Percentiles rank a stretch among this genome's conserved stretches.
phyloP scores from a whole-genome alignment of 345 rosid genomes.

The Eucalyptus albens region DNA sequence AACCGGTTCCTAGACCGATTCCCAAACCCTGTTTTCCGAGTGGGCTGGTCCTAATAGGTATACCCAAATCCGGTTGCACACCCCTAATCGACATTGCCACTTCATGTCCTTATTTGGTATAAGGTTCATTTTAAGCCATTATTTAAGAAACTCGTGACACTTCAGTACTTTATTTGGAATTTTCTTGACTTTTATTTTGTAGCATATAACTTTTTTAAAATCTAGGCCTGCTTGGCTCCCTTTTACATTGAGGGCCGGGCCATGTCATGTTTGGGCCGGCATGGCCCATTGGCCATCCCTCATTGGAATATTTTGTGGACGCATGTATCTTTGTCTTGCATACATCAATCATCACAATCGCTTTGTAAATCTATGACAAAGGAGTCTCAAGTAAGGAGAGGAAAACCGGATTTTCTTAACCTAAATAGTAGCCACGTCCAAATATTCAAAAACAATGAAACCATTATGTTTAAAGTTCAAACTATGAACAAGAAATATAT shows the following conservation, averaged over 20 bases:
- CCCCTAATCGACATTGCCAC: not conserved
- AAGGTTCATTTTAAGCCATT: fast-evolving
- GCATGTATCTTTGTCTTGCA: not conserved
- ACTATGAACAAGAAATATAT: not conserved
- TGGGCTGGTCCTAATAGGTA: too few relatives aligned
- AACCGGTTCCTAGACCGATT: too few relatives aligned
- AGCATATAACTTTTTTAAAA: not conserved
- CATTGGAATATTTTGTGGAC: not conserved
- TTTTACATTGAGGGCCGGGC: not conserved
- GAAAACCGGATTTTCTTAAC: not conserved
- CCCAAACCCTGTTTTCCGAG: too few relatives aligned
- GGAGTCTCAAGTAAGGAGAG: not conserved
- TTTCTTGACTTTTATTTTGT: fast-evolving
- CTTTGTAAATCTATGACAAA: not conserved
- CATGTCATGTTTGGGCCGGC: not conserved
- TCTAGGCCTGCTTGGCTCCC: not conserved
- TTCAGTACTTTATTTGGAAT: too few relatives aligned
- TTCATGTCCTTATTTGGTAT: not conserved
- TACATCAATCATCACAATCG: not conserved
- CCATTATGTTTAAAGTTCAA: not conserved
- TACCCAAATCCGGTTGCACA: too few relatives aligned
- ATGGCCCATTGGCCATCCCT: not conserved
- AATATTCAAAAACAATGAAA: not conserved
- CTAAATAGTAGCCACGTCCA: not conserved
- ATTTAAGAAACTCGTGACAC: too few relatives aligned